A percentile compares a stretch with the other conserved stretches of the same genome.
These are phyloP conservation scores for Ramularia collo-cygni DNA, from an alignment of 2,329 filamentous ascomycete genomes.

Conservation along the genomic window DNA sequence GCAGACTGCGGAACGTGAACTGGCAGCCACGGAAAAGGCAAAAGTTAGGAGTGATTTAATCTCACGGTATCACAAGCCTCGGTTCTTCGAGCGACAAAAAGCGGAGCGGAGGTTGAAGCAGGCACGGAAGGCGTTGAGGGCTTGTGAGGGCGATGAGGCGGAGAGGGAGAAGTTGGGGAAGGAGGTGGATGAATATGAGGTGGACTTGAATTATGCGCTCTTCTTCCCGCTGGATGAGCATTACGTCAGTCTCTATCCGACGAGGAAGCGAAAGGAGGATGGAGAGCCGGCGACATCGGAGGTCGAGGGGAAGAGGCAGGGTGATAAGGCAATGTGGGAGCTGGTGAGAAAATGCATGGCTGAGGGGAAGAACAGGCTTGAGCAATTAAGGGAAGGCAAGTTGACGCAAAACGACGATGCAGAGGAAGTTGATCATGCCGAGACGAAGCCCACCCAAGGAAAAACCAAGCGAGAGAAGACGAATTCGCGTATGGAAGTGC, in stretches of 20 bases:
- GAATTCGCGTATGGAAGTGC: conserved; percentile 5
- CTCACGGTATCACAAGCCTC: conserved; percentile 71
- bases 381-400: conserved; percentile 50
- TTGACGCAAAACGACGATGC: conserved; percentile 14
- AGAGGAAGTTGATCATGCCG: conserved; percentile 5
- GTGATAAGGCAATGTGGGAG: conserved; percentile 58
- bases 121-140: conserved; percentile 51
- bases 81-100: conserved; percentile 80
- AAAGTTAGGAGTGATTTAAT: conserved; percentile 65
- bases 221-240: conserved; percentile 64
- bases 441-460: not conserved
- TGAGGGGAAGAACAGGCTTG: conserved; percentile 45
- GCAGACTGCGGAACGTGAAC: conserved; percentile 57
- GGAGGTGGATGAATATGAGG: conserved; percentile 45
- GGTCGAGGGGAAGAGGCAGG: conserved; percentile 31
- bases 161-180: conserved; percentile 26
- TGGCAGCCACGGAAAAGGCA: conserved; percentile 53
- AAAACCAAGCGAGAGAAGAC: conserved; percentile 1
- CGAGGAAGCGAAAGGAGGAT: conserved; percentile 24
- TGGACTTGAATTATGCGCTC: conserved; percentile 69
- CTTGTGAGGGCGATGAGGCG: conserved; percentile 39
- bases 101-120: conserved; percentile 61
- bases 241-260: conserved; percentile 55
- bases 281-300: conserved; percentile 36
- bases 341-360: conserved; percentile 59